phyloP scores from a whole-genome alignment of 805 yeast genomes.

The Candida sonorensis region DNA sequence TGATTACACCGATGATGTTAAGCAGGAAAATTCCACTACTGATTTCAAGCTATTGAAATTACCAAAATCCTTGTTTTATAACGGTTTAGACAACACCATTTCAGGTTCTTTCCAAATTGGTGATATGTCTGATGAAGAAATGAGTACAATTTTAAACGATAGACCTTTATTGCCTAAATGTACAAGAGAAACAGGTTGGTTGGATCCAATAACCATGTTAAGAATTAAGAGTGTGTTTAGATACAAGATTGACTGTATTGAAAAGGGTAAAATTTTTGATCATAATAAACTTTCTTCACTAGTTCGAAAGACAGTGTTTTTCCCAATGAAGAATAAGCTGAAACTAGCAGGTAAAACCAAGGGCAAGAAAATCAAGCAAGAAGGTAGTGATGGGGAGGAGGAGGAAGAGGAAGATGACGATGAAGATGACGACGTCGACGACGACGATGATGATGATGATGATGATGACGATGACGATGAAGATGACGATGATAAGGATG shows the following conservation, averaged over 20 bases:
- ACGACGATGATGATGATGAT: constrained; percentile 30
- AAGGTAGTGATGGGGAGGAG: too few species aligned
- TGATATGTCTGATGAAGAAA: constrained; percentile 63
- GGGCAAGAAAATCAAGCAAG: too few species aligned
- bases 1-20: too few species aligned
- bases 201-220: constrained; percentile 50
- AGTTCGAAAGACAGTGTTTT: constrained; percentile 27
- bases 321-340: too few species aligned
- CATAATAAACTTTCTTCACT: constrained; percentile 36
- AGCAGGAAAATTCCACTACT: too few species aligned
- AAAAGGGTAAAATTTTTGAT: constrained; percentile 43
- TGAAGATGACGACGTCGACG: constrained; percentile 24
- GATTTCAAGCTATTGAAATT: constrained; percentile 17
- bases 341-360: too few species aligned
- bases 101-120: constrained; percentile 74
- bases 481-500: constrained; percentile 10
- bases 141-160: constrained; percentile 36
- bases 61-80: constrained; percentile 54
- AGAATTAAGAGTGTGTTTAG: constrained; percentile 64
- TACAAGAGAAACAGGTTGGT: constrained; percentile 78
- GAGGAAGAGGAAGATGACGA: constrained; percentile 12
- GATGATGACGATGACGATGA: constrained; percentile 23
- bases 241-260: constrained; percentile 61
- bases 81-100: constrained; percentile 65
- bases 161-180: constrained; percentile 32